Evolutionary conservation across 495 filamentous ascomycete species (phyloP).

Genomic region (Achaetomiella virescens): DNA sequence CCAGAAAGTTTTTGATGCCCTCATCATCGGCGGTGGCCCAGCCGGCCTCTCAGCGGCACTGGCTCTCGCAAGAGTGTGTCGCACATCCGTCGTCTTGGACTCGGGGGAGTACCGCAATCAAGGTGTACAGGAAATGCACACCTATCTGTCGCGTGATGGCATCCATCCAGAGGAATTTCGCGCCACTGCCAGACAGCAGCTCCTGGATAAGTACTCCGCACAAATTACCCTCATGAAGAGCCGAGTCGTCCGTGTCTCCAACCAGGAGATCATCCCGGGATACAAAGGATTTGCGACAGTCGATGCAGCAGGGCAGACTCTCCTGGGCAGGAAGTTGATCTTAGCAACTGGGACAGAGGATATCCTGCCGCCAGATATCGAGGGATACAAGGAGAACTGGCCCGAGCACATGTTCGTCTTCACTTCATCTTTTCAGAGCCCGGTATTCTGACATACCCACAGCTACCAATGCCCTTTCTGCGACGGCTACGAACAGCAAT

Average conservation of each 20-base stretch:
- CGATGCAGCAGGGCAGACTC: conserved; percentile 28
- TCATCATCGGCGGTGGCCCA: conserved; percentile 54
- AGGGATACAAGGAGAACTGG: conserved; percentile 39
- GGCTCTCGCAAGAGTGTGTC: conserved; percentile 42
- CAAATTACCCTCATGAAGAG: background rate
- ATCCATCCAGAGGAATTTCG: conserved; percentile 36
- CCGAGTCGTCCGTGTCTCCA: conserved; percentile 19
- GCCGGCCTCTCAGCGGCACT: conserved; percentile 47
- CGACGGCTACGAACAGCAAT: conserved; percentile 21
- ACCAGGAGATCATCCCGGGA: conserved; percentile 17
- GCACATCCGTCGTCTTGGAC: conserved; percentile 46
- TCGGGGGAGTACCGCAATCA: conserved; percentile 46
- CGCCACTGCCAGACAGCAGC: conserved; percentile 28
- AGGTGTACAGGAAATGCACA: conserved; percentile 44
- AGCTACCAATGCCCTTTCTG: conserved; percentile 29
- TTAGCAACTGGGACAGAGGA: conserved; percentile 45
- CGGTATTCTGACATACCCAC: background rate
- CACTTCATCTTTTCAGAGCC: background rate
- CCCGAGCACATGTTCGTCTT: conserved; percentile 34
- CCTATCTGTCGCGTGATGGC: conserved; percentile 45
- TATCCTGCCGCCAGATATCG: conserved; percentile 22
- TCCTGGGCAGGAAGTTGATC: conserved; percentile 42
- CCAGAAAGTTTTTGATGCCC: conserved; percentile 32
- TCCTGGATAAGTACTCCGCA: conserved; percentile 24
- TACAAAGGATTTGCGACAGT: conserved; percentile 28